Conservation (phyloP, 2,329 filamentous ascomycete species). For the Camptophora hylomeconis region DNA sequence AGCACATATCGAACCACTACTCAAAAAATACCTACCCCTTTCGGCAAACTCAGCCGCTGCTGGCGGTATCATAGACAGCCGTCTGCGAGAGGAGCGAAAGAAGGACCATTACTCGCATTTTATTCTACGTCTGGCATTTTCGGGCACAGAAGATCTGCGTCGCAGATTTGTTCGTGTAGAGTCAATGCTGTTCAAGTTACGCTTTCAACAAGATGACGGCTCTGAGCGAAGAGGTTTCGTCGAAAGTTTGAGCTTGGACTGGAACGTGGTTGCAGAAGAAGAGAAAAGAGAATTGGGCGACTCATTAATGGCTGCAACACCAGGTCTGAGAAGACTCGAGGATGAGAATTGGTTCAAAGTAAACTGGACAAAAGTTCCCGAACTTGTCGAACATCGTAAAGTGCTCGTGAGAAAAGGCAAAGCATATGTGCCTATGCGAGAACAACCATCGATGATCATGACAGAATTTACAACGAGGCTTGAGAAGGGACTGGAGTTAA, state of each 20-base stretch:
- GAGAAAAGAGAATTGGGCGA: conserved; percentile 58
- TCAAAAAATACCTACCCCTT: conserved; percentile 77
- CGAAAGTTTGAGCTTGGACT: conserved; percentile 62
- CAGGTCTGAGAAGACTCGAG: conserved; percentile 40
- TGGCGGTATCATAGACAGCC: conserved; percentile 34
- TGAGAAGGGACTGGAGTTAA: conserved; percentile 76
- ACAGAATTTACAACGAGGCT: conserved; percentile 71
- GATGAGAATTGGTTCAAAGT: conserved; percentile 93
- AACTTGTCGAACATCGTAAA: conserved; percentile 66
- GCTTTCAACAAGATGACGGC: conserved; percentile 64
- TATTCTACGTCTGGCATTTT: conserved; percentile 85
- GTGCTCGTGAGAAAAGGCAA: conserved; percentile 70
- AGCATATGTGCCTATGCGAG: conserved; percentile 77
- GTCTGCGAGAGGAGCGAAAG: conserved; percentile 59
- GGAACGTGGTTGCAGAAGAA: conserved; percentile 67
- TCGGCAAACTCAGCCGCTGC: conserved; percentile 57
- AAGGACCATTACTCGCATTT: conserved; percentile 98
- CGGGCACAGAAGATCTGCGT: conserved; percentile 78
- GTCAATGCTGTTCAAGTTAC: conserved; percentile 73
- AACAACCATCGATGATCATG: conserved; percentile 80
- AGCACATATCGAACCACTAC: conserved; percentile 68
- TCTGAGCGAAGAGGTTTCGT: conserved; percentile 67
- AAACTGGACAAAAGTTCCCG: conserved; percentile 85
- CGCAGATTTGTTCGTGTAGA: conserved; percentile 77
- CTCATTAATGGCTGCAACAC: conserved; percentile 47